Evolutionary conservation across 2,329 filamentous ascomycete genomes (phyloP).

Genomic region (Allantophomopsis lycopodina): DNA sequence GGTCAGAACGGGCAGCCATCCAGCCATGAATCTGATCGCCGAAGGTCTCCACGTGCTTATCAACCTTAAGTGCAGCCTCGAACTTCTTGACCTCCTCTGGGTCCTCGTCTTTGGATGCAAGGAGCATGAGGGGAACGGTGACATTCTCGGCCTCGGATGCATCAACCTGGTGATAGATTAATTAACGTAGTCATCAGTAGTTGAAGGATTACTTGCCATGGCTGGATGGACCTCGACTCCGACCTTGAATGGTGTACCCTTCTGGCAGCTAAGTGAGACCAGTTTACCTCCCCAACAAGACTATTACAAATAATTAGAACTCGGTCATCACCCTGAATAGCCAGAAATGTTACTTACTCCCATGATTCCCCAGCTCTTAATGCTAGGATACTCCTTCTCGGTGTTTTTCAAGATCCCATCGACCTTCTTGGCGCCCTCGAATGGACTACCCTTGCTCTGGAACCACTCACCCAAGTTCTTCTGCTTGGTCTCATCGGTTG

Average conservation of each 20-base stretch:
- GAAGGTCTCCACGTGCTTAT: conserved; percentile 33
- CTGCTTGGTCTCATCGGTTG: conserved; percentile 47
- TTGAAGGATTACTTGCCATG: conserved; percentile 17
- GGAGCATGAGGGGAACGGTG: conserved; percentile 44
- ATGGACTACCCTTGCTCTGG: conserved; percentile 12
- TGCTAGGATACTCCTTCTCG: conserved; percentile 33
- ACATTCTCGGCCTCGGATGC: conserved; percentile 43
- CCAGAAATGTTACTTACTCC: conserved; percentile 7
- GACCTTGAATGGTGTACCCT: conserved; percentile 2
- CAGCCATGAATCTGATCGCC: conserved; percentile 39
- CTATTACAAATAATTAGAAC: conserved; percentile 2
- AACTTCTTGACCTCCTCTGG: conserved; percentile 28
- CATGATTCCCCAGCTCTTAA: conserved; percentile 28
- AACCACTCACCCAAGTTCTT: conserved; percentile 45
- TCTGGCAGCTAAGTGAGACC: conserved; percentile 9
- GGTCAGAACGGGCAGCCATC: conserved; percentile 38
- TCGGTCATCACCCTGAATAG: not conserved
- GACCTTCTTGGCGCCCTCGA: conserved; percentile 28
- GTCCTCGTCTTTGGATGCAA: conserved; percentile 50
- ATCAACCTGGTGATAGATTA: conserved; percentile 32
- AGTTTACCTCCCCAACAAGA: conserved; percentile 21
- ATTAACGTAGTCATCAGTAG: no score
- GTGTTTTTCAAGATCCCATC: conserved; percentile 34
- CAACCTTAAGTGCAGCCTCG: conserved; percentile 25
- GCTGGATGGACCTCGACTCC: conserved; percentile 3